Base-by-base conservation (phyloP, 73 alveolate species). In the Symbiodinium natans region DNA sequence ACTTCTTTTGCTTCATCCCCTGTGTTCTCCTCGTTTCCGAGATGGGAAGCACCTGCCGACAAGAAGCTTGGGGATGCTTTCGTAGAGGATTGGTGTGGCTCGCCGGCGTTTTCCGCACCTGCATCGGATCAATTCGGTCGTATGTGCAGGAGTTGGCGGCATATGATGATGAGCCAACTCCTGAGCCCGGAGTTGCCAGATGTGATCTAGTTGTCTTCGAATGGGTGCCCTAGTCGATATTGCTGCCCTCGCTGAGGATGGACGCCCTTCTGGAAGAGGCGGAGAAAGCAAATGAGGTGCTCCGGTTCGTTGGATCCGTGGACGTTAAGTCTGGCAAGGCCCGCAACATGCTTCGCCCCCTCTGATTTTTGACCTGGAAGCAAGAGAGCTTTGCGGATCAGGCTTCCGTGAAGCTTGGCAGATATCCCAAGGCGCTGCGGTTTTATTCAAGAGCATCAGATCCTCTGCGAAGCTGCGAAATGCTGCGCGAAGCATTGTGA, bases 381-480 rank as follows among this genome's bases (percentile, higher is more conserved):
- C 23, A 21, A 23, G 31, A 52, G 56, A 43, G 19, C 23, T 54
- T n/a, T 3, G 68, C 34, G 8, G 48, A 21, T 21, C 52, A 88
- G 96, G 98, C 98, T 7, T 92, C 98, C 3, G 98, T 92, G 92
- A 92, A 92, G 98, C 92, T 92, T 36, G 98, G 43, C 54, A 88
- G 92, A 43, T 92, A 75, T 48, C 98, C 98, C 59, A 92, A 92
- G 98, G 86, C 19, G 3, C n/a, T n/a, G n/a, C n/a, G n/a, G n/a
- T n/a, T n/a, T n/a, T n/a, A 77, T 27, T 13, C 5, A 36, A 13
- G 25, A 82, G 19, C 10, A 13, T 82, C 38, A 39, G 38, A 9
- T 17, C 68, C 29, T 9, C 6, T 17, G 3, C 27, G 71, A 41
- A n/a, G 38, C 82, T 25, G 4, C 38, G 93, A 17, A 19, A n/a